Evolutionary conservation across 2,329 filamentous ascomycete genomes (phyloP).

Genomic region (Aspergillus neoniger): DNA sequence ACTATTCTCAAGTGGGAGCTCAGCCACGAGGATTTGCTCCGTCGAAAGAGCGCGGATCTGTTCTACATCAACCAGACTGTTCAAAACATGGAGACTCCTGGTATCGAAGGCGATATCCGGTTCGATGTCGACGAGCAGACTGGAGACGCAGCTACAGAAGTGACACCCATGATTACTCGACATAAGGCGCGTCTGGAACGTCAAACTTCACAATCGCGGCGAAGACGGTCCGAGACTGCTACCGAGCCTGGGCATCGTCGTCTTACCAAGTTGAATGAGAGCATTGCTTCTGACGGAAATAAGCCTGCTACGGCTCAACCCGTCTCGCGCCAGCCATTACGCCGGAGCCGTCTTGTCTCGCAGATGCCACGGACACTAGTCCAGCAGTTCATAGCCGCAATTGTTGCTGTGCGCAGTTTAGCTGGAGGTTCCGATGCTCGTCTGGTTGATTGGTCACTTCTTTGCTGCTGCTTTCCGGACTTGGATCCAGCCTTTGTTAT

Average conservation of each 20-base stretch:
- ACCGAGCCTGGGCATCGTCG: conserved; percentile 26
- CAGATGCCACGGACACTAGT: conserved; percentile 31
- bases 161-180: conserved; percentile 12
- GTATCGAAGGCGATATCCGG: conserved; percentile 35
- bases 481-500: conserved; percentile 42
- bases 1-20: conserved; percentile 43
- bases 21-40: conserved; percentile 32
- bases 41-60: conserved; percentile 23
- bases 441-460: conserved; percentile 49
- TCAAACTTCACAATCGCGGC: neutral
- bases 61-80: conserved; percentile 44
- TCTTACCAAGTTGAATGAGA: conserved; percentile 29
- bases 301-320: conserved; percentile 14
- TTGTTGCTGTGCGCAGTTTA: conserved; percentile 48
- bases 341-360: conserved; percentile 26
- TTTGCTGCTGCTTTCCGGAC: conserved; percentile 45
- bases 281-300: conserved; percentile 11
- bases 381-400: conserved; percentile 44
- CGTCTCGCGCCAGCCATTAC: conserved; percentile 15
- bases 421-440: conserved; percentile 47
- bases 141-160: neutral
- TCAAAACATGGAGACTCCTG: conserved; percentile 33
- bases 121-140: conserved; percentile 28
- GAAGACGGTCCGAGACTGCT: neutral
- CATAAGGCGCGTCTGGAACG: neutral